Base-by-base conservation (phyloP, 2,329 filamentous ascomycete genomes). In the Ampelomyces quisqualis region DNA sequence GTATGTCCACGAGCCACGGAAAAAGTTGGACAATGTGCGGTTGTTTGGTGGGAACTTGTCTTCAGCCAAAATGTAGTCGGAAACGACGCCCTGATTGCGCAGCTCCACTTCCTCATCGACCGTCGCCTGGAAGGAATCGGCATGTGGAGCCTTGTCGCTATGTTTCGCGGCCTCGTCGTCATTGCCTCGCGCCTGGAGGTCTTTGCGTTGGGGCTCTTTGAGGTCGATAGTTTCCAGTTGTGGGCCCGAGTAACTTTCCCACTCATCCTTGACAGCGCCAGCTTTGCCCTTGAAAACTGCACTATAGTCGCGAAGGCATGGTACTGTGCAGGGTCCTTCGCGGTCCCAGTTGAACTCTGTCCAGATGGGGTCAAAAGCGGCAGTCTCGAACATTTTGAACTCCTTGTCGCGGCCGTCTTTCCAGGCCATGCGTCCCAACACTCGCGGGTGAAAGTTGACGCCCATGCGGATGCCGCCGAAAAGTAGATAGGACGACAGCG, bases 301-400 rank as follows among this genome's bases (percentile, higher is more conserved):
- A 27, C 73, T 63, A 49, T 79, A 80, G 49, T 79, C 76, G 20
- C 72, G 71, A 21, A 79, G 65, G 47, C 77, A 80, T 1, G 77
- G 77, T 2, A 79, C 70, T 0, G 77, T 77, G 55, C 77, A 80
- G 24, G 69, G 65, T 2, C 74, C 75, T 49, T 77, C 69, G 29
- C 73, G 69, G 23, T 72, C 76, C 70, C 73, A 77, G 51, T 78
- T 77, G 57, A 78, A 78, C 48, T 79, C 75, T 1, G 76, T 75
- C 77, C 77, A 79, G 52, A 79, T 77, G 1, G 77, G 77, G 49
- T 80, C 77, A 40, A 79, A 79, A 4, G 76, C 72, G 4, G 73
- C 77, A 1, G 76, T 78, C 56, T 79, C 77, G n/a, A 80, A 68
- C 77, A 79, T 80, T 7, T 73, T 66, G 37, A 79, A 73, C 41